Evolutionary conservation across 1,284 basidiomycete species (phyloP), one percentile per base, ranked within the genome.

Genomic region (Boletellus deceptivus): DNA sequence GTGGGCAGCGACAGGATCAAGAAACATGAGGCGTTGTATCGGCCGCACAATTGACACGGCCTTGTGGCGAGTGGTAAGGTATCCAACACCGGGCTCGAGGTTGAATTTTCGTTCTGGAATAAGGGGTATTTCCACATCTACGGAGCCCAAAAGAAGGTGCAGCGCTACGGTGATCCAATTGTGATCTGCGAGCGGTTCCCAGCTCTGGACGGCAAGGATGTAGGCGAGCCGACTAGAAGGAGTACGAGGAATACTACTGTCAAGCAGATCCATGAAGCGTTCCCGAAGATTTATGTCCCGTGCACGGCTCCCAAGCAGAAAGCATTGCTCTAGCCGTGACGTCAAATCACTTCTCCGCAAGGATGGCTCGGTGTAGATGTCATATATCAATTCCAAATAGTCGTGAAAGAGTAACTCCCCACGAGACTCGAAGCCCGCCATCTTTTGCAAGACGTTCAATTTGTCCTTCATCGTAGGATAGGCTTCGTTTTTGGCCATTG

Each of bases 381-480:
- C 91, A 64, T 92, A 90, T 55, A 99, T 91, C 50, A 99, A 78
- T 55, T 93, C 87, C 53, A 99, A 77, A 67, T 94, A 99, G 45
- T 87, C 82, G 52, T 86, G 83, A 70, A 92, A 91, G 4, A 99
- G 77, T 11, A 72, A 58, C 14, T 88, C 83, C 25, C 86, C 86
- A 43, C 90, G 84, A 37, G 78, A 78, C 72, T 99, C 96, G 66
- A 91, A 97, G 17, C 82, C 77, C 27, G 84, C 81, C 93, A 99
- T 98, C 70, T 93, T 94, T 65, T 92, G 83, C 55, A 99, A 70
- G 33, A 99, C 74, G 29, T 80, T 86, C 1, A 95, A 90, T 70
- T 98, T 99, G 72, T 99, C 98, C 72, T 98, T 98, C 78, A 93
- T 89, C 0, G 91, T 93, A 2, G 95, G 93, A 64, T 91, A 91